phyloP scores from a whole-genome alignment of 164 flowering plant genomes.

The Cinnamomum chago region DNA sequence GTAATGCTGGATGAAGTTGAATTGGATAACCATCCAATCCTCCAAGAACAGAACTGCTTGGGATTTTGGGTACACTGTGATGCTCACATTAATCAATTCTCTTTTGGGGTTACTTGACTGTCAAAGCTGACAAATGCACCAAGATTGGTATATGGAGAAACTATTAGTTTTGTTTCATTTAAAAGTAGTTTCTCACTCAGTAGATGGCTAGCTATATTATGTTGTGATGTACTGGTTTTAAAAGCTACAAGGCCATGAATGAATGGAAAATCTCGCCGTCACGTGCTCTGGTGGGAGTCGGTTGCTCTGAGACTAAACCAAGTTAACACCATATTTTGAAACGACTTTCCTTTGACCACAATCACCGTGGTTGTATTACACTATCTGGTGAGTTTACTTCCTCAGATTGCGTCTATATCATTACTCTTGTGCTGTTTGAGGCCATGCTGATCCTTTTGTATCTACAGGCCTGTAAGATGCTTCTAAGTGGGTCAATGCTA shows the following conservation, averaged over 20 bases:
- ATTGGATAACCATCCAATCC: background rate
- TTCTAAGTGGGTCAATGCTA: background rate
- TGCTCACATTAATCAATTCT: background rate
- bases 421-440: background rate
- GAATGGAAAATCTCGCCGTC: background rate
- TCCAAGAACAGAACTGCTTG: background rate
- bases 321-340: background rate
- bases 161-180: background rate
- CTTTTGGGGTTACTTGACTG: background rate
- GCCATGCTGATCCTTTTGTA: background rate
- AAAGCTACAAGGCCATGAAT: background rate
- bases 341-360: background rate
- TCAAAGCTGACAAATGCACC: background rate
- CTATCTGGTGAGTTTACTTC: background rate
- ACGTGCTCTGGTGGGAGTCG: background rate
- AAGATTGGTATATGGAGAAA: background rate
- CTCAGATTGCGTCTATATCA: background rate
- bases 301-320: background rate
- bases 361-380: background rate
- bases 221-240: background rate
- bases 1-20: too few relatives aligned
- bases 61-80: background rate
- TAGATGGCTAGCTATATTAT: background rate
- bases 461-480: conserved; percentile 11
- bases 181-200: background rate